phyloP scores from a whole-genome alignment of 108 stramenopile genomes.

The Cylindrotheca closterium region DNA sequence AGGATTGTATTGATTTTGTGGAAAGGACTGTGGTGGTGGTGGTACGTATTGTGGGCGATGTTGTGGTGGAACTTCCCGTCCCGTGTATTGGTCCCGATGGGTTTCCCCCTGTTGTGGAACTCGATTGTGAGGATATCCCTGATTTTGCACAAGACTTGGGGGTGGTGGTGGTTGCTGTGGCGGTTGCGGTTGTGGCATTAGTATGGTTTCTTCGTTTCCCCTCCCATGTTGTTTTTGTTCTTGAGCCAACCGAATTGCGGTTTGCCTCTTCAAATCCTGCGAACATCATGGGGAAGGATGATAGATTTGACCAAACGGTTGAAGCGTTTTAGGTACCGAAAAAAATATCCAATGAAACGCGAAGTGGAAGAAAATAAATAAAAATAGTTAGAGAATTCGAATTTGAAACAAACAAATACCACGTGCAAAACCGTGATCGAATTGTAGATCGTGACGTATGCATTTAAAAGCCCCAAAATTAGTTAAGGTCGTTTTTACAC shows the following conservation, averaged over 20 bases:
- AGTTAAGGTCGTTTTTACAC: not conserved
- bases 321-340: too few species aligned
- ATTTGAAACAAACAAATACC: not conserved
- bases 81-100: not conserved
- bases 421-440: conserved; percentile 1
- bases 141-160: not conserved
- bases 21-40: not conserved
- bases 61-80: not conserved
- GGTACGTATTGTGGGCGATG: not conserved
- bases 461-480: conserved; percentile 12
- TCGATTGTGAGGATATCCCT: not conserved
- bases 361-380: conserved; percentile 2
- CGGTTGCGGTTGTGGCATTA: not conserved
- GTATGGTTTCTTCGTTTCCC: not conserved
- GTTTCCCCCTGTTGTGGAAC: not conserved
- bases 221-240: conserved; percentile 46
- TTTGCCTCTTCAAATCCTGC: conserved; percentile 79
- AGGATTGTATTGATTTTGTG: not conserved
- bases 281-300: not conserved
- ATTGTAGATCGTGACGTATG: not conserved
- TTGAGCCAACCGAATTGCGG: conserved; percentile 59
- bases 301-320: too few species aligned
- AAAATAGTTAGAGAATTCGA: not conserved
- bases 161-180: not conserved
- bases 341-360: conserved; percentile 7